phyloP scores from a whole-genome alignment of 2,329 filamentous ascomycete species.

The Colletotrichum australisinense region DNA sequence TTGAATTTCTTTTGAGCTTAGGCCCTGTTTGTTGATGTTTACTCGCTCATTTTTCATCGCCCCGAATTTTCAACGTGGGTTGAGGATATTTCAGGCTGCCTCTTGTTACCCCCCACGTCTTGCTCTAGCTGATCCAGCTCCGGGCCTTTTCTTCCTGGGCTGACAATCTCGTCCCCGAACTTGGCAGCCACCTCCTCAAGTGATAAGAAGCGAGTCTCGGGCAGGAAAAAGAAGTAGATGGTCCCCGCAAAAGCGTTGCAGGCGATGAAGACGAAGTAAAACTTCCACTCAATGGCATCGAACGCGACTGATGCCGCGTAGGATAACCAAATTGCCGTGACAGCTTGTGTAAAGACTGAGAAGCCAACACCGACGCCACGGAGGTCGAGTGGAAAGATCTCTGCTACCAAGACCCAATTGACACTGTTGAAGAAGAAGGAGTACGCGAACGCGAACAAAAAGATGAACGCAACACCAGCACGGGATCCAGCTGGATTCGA shows the following conservation, averaged over 20 bases:
- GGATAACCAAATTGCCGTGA: conserved; percentile 46
- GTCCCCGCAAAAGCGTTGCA: conserved; percentile 43
- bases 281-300: conserved; percentile 43
- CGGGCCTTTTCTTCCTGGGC: neutral
- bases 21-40: neutral
- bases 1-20: no score
- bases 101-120: neutral
- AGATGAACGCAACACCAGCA: conserved; percentile 44
- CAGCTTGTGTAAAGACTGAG: conserved; percentile 42
- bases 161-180: conserved; percentile 45
- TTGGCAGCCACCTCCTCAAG: conserved; percentile 46
- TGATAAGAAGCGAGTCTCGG: conserved; percentile 46
- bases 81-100: neutral
- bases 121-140: neutral
- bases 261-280: conserved; percentile 48
- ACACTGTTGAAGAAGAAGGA: conserved; percentile 48
- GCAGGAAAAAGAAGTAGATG: conserved; percentile 48
- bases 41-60: neutral
- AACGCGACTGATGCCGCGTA: conserved; percentile 43
- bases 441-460: conserved; percentile 44
- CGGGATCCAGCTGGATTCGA: no score
- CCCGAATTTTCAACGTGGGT: neutral
- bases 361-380: conserved; percentile 42
- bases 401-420: conserved; percentile 44
- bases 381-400: conserved; percentile 43